phyloP scores from a whole-genome alignment of 1,139 yeast genomes.

The Taphrina betulina region DNA sequence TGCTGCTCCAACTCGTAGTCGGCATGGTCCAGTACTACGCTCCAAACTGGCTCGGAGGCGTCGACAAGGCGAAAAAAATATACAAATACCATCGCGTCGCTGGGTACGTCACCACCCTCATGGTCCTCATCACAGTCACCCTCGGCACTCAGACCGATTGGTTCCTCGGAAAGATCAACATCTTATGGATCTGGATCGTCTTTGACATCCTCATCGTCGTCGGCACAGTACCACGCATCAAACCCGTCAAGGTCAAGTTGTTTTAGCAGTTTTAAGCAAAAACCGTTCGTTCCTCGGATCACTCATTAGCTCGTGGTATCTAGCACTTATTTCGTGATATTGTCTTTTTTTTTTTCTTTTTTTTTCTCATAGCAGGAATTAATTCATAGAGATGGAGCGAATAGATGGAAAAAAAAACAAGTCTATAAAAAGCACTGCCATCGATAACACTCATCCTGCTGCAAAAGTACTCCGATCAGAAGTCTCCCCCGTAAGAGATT shows the following conservation, averaged over 20 bases:
- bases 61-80: slow-evolving; percentile 40
- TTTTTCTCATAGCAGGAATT: no score
- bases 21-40: slow-evolving; percentile 42
- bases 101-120: slow-evolving; percentile 41
- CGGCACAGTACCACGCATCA: slow-evolving; percentile 34
- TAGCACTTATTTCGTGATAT: no score
- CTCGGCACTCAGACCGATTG: slow-evolving; percentile 42
- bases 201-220: slow-evolving; percentile 30
- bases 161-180: slow-evolving; percentile 13
- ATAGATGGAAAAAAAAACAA: no score
- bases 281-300: no score
- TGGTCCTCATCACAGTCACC: slow-evolving; percentile 39
- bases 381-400: no score
- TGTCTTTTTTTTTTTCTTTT: no score
- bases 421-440: no score
- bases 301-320: no score
- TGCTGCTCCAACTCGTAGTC: slow-evolving; percentile 38
- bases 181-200: slow-evolving; percentile 29
- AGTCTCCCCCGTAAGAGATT: no score
- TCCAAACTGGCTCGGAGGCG: slow-evolving; percentile 42
- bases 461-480: no score
- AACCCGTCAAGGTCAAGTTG: slow-evolving; percentile 31
- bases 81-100: slow-evolving; percentile 43
- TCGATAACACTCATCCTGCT: no score
- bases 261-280: neutral